phyloP scores from a whole-genome alignment of 169 alveolate genomes.

The Condylostoma magnum region DNA sequence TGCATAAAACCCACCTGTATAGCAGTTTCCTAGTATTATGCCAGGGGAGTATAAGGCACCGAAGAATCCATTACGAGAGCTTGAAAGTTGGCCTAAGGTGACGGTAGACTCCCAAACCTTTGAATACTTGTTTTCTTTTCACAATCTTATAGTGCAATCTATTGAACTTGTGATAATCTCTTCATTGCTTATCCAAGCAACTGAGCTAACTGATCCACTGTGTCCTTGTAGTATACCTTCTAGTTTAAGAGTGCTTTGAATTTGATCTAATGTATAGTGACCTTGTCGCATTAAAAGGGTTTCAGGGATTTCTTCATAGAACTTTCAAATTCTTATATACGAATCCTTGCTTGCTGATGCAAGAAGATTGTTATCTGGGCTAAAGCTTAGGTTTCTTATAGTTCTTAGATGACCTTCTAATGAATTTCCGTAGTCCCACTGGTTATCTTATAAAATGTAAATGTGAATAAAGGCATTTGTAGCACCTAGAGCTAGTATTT shows the following conservation, averaged over 20 bases:
- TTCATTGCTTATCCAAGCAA: constrained; percentile 43
- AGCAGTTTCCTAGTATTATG: constrained; percentile 65
- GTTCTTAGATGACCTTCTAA: constrained; percentile 21
- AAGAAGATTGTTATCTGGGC: background rate
- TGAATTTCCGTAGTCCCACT: background rate
- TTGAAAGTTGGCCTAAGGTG: constrained; percentile 75
- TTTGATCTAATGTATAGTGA: background rate
- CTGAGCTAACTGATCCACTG: constrained; percentile 55
- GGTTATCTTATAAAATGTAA: background rate
- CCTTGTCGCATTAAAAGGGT: background rate
- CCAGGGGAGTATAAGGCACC: constrained; percentile 56
- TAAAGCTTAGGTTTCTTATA: background rate
- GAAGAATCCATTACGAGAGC: constrained; percentile 65
- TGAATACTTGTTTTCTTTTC: constrained; percentile 49
- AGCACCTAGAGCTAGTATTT: constrained; percentile 8
- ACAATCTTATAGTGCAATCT: constrained; percentile 70
- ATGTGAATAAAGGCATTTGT: constrained; percentile 14
- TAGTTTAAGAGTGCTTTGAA: constrained; percentile 44
- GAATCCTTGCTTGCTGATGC: constrained; percentile 16
- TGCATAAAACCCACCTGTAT: constrained; percentile 67
- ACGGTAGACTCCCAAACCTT: constrained; percentile 56
- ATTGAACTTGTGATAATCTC: constrained; percentile 57
- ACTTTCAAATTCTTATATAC: background rate
- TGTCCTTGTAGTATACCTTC: constrained; percentile 63
- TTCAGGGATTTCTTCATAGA: background rate